A percentile compares a stretch with the other conserved stretches of the same genome.
Evolutionary conservation across 495 filamentous ascomycete species (phyloP).

Genomic region (Talaromyces nanjingensis): DNA sequence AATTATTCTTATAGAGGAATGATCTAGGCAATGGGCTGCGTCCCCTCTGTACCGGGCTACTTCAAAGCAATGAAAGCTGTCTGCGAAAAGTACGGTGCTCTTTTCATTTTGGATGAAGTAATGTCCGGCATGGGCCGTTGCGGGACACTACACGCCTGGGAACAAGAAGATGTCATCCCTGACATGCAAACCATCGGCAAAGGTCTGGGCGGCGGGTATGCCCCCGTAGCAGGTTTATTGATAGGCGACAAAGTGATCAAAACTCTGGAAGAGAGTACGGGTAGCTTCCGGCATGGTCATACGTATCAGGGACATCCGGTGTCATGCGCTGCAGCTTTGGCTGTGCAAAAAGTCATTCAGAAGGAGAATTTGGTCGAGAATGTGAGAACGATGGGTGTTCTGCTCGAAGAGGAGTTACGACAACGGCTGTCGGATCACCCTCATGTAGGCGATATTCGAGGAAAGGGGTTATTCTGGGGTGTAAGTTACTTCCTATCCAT

Average conservation of each 20-base stretch:
- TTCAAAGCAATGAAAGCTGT: conserved; percentile 54
- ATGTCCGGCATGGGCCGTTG: conserved; percentile 74
- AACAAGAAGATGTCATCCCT: conserved; percentile 53
- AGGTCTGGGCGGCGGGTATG: conserved; percentile 59
- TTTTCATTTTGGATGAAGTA: conserved; percentile 69
- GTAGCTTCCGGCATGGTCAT: conserved; percentile 49
- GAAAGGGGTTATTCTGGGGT: conserved; percentile 50
- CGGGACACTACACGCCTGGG: conserved; percentile 62
- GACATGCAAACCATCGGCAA: conserved; percentile 70
- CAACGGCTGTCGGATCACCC: conserved; percentile 38
- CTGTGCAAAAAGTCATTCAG: conserved; percentile 45
- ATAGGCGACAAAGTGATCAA: conserved; percentile 47
- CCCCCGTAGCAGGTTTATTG: conserved; percentile 55
- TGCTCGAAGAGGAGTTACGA: conserved; percentile 40
- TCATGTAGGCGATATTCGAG: conserved; percentile 55
- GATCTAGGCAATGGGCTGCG: conserved; percentile 48
- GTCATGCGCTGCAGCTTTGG: conserved; percentile 48
- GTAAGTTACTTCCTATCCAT: conserved; percentile 22
- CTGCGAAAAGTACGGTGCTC: conserved; percentile 57
- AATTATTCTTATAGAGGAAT: background rate
- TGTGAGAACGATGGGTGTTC: conserved; percentile 40
- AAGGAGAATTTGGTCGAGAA: conserved; percentile 46
- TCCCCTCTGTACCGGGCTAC: conserved; percentile 58
- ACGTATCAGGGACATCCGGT: conserved; percentile 56
- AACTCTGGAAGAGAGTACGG: conserved; percentile 43